phyloP scores from a whole-genome alignment of 768 basidiomycete genomes.

The Pleurotus salmoneostramineus region DNA sequence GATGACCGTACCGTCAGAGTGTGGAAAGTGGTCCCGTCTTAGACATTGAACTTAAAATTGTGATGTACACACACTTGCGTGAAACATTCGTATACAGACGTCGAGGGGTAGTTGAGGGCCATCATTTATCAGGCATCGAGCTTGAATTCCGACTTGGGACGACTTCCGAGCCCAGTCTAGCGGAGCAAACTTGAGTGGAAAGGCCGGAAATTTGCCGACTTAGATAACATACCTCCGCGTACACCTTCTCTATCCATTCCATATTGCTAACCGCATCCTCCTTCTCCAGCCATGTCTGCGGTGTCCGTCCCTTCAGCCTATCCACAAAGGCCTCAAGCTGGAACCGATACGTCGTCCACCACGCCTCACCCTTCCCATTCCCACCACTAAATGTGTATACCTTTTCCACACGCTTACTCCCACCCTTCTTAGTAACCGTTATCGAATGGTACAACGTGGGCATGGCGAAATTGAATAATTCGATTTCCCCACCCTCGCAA shows the following conservation, averaged over 20 bases:
- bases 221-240: conserved; percentile 36
- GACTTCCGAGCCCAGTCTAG: conserved; percentile 6
- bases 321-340: conserved; percentile 67
- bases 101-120: not conserved
- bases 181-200: not conserved
- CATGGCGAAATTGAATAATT: conserved; percentile 35
- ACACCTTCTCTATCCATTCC: conserved; percentile 55
- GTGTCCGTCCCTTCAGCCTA: conserved; percentile 44
- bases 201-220: not conserved
- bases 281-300: conserved; percentile 49
- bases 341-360: conserved; percentile 56
- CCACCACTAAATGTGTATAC: conserved; percentile 39
- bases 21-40: conserved; percentile 50
- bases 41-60: not conserved
- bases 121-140: too few relatives aligned
- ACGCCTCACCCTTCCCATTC: conserved; percentile 39
- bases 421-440: conserved; percentile 29
- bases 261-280: conserved; percentile 57
- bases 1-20: conserved; percentile 82
- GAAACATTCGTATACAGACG: not conserved
- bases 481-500: conserved; percentile 41
- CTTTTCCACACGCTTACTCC: conserved; percentile 34
- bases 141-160: conserved; percentile 5
- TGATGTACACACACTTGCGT: too few relatives aligned
- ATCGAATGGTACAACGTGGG: conserved; percentile 50